Evolutionary conservation across 164 flowering plant species (phyloP).

Genomic region (Tetracentron sinense): DNA sequence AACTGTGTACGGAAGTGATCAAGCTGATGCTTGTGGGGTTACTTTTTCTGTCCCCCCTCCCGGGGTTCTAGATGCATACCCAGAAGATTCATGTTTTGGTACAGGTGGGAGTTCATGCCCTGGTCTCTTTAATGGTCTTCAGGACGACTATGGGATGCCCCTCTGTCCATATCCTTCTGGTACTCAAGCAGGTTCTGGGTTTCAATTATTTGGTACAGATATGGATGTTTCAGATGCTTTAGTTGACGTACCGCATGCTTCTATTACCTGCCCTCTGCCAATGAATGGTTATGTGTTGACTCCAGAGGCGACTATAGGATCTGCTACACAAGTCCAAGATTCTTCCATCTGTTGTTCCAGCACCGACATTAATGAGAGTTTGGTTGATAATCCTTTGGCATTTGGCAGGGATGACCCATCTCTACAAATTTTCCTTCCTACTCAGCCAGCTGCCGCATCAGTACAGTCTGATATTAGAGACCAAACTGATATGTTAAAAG

Average conservation of each 20-base stretch:
- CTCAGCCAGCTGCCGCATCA: slow-evolving; percentile 51
- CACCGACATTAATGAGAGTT: slow-evolving; percentile 40
- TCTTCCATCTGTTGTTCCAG: slow-evolving; percentile 40
- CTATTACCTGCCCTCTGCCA: slow-evolving; percentile 38
- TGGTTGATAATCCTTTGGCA: slow-evolving; percentile 74
- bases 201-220: slow-evolving; percentile 68
- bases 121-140: slow-evolving; percentile 46
- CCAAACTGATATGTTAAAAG: slow-evolving; percentile 51
- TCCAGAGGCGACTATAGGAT: slow-evolving; percentile 38
- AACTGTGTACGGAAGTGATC: slow-evolving; percentile 27
- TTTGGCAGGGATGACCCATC: slow-evolving; percentile 77
- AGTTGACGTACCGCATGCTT: slow-evolving; percentile 41
- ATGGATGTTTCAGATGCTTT: slow-evolving; percentile 54
- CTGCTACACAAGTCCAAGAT: slow-evolving; percentile 41
- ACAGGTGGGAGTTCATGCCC: slow-evolving; percentile 36
- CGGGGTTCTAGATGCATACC: slow-evolving; percentile 48
- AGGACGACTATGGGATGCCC: slow-evolving; percentile 61
- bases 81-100: slow-evolving; percentile 45
- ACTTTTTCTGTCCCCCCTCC: slow-evolving; percentile 38
- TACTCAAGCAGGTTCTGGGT: slow-evolving; percentile 48
- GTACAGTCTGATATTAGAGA: slow-evolving; percentile 47
- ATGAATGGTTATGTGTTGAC: slow-evolving; percentile 56
- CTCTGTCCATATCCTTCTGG: slow-evolving; percentile 58
- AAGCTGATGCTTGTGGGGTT: slow-evolving; percentile 30
- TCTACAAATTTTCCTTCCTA: slow-evolving; percentile 83